phyloP scores from a whole-genome alignment of 768 basidiomycete species.

The Boletus rufocinnamomeus region DNA sequence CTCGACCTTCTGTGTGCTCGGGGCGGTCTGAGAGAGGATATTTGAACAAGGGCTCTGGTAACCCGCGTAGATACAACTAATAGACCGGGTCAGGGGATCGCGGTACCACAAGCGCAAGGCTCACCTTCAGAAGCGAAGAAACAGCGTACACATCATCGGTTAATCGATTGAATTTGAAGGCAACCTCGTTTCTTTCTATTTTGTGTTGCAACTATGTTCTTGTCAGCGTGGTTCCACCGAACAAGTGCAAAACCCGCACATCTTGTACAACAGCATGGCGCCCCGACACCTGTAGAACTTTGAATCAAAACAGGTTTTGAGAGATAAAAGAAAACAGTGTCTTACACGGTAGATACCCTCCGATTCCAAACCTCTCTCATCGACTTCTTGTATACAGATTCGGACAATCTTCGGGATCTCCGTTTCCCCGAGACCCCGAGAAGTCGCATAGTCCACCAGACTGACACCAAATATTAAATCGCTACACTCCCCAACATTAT shows the following conservation, averaged over 20 bases:
- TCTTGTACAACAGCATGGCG: constrained; percentile 83
- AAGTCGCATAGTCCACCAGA: constrained; percentile 85
- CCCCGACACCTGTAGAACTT: constrained; percentile 64
- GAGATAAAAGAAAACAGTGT: constrained; percentile 1
- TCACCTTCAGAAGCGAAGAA: constrained; percentile 81
- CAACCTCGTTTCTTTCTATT: constrained; percentile 79
- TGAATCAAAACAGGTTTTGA: constrained; percentile 5
- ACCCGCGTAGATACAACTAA: constrained; percentile 78
- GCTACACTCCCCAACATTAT: constrained; percentile 78
- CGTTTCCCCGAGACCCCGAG: constrained; percentile 69
- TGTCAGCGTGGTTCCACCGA: constrained; percentile 3
- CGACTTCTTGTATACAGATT: constrained; percentile 82
- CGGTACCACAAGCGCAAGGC: background rate
- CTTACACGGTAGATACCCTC: constrained; percentile 83
- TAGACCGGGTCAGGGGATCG: background rate
- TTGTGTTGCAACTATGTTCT: constrained; percentile 71
- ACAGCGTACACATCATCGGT: constrained; percentile 83
- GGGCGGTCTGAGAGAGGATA: constrained; percentile 79
- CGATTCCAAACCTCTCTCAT: constrained; percentile 70
- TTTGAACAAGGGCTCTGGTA: constrained; percentile 89
- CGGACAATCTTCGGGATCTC: constrained; percentile 78
- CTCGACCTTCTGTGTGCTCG: constrained; percentile 75
- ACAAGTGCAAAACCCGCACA: constrained; percentile 42
- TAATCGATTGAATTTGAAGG: constrained; percentile 69
- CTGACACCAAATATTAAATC: constrained; percentile 90